These are phyloP conservation scores for Neurospora terricola DNA, from an alignment of 495 filamentous ascomycete species.

Conservation along the genomic window DNA sequence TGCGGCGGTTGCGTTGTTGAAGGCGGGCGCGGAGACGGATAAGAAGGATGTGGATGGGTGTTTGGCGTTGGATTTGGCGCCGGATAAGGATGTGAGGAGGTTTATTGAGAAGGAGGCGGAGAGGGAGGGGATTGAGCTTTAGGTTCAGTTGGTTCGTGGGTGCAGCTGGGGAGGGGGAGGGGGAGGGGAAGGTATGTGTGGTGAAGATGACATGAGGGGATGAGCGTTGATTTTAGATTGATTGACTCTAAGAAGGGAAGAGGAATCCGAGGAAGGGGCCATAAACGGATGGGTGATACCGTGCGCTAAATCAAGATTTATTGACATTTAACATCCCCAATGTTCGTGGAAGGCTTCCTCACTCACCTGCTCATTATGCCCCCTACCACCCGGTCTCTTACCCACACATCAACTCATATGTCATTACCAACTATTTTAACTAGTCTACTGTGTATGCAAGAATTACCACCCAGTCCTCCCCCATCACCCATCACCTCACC, in stretches of 20 bases:
- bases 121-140: conserved; percentile 71
- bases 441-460: not conserved
- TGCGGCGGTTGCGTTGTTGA: conserved; percentile 70
- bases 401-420: not conserved
- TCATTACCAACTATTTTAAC: not conserved
- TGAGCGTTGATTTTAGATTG: not conserved
- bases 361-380: not conserved
- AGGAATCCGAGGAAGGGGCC: not conserved
- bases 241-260: not conserved
- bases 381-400: not conserved
- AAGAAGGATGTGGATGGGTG: conserved; percentile 65
- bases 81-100: conserved; percentile 53
- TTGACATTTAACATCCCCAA: not conserved
- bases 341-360: not conserved
- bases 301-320: not conserved
- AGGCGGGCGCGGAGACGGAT: conserved; percentile 73
- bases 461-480: not conserved
- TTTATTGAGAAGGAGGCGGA: conserved; percentile 77
- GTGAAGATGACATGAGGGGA: not conserved
- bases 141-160: not conserved
- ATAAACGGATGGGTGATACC: too few relatives aligned
- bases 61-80: conserved; percentile 71
- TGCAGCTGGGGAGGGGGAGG: not conserved
- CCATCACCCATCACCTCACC: not conserved
- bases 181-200: too few relatives aligned